These are phyloP conservation scores for Priceomyces medius DNA, from an alignment of 805 yeast species.

Conservation along the genomic window DNA sequence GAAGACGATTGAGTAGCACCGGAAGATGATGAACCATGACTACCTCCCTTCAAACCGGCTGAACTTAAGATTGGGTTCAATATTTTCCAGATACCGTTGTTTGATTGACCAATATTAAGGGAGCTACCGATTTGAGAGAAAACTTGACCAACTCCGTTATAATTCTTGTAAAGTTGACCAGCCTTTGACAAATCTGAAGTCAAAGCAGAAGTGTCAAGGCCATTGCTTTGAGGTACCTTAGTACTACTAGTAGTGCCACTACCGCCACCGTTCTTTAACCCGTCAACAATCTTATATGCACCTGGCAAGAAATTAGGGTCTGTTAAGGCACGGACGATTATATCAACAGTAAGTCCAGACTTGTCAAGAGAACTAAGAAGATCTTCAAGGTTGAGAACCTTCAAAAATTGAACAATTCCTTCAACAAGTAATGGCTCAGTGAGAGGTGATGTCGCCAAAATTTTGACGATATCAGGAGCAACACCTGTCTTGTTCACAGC, in stretches of 20 bases:
- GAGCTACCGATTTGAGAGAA: neutral
- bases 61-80: conserved; percentile 15
- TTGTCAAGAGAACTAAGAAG: conserved; percentile 23
- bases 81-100: conserved; percentile 14
- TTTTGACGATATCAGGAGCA: conserved; percentile 19
- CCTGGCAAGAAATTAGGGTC: conserved; percentile 18
- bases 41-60: conserved; percentile 12
- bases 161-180: conserved; percentile 7
- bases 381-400: conserved; percentile 19
- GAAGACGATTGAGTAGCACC: neutral
- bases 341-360: conserved; percentile 26
- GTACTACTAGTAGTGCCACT: neutral
- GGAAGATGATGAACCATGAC: neutral
- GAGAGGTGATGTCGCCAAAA: conserved; percentile 20
- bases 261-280: conserved; percentile 13
- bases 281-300: conserved; percentile 14
- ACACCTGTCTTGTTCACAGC: conserved; percentile 21
- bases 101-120: conserved; percentile 10
- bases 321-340: conserved; percentile 17
- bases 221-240: neutral
- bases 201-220: conserved; percentile 9
- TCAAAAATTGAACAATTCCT: conserved; percentile 23
- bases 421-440: conserved; percentile 25
- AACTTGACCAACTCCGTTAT: neutral
- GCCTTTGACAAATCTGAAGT: conserved; percentile 10